Conservation (phyloP, 306 rosid genomes). For the Echinosophora koreensis region DNA sequence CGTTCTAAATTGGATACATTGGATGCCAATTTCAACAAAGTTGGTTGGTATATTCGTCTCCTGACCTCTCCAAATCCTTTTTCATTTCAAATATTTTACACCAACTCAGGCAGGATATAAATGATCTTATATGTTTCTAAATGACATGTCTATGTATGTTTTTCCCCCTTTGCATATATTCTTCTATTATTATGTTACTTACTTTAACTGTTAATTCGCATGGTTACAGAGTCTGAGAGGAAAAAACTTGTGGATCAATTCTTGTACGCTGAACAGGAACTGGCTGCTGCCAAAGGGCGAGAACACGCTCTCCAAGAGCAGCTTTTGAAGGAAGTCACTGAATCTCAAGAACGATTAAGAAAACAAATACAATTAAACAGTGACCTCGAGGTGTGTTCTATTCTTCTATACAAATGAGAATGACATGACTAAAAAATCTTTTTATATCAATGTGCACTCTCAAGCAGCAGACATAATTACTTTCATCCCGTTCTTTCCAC, state of each 20-base stretch:
- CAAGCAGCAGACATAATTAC: not conserved
- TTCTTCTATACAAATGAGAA: not conserved
- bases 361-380: slow-evolving; percentile 65
- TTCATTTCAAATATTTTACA: not conserved
- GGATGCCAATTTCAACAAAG: slow-evolving; percentile 63
- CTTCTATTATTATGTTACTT: slow-evolving; percentile 30
- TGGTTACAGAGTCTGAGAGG: slow-evolving; percentile 72
- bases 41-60: slow-evolving; percentile 62
- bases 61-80: not conserved
- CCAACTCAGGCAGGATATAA: not conserved
- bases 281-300: slow-evolving; percentile 88
- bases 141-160: too few relatives aligned
- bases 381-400: slow-evolving; percentile 67
- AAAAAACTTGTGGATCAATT: slow-evolving; percentile 74
- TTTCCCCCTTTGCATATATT: not conserved
- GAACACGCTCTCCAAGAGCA: slow-evolving; percentile 80
- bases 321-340: slow-evolving; percentile 71
- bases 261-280: slow-evolving; percentile 74
- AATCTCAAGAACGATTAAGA: slow-evolving; percentile 72
- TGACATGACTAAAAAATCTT: slow-evolving; percentile 2
- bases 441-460: slow-evolving; percentile 20
- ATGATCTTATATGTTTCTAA: not conserved
- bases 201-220: slow-evolving; percentile 31
- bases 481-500: not conserved
- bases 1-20: slow-evolving; percentile 61